These are phyloP conservation scores for Filobasidium wieringae DNA, from an alignment of 768 basidiomycete genomes.

Conservation along the genomic window DNA sequence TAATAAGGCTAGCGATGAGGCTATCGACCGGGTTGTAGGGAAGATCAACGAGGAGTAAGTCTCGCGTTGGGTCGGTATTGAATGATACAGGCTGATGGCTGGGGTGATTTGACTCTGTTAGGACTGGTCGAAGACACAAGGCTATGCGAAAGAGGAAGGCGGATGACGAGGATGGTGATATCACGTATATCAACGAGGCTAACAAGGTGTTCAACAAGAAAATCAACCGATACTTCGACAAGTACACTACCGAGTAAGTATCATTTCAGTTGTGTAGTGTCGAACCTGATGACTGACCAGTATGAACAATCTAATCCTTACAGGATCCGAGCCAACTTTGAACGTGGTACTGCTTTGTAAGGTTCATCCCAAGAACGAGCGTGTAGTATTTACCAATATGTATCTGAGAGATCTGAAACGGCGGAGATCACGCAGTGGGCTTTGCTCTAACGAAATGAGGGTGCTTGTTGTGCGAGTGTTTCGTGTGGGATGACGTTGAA, in stretches of 20 bases:
- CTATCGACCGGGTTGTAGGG: slow-evolving; percentile 76
- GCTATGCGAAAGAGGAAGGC: slow-evolving; percentile 61
- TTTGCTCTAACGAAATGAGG: no score
- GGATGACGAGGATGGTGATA: slow-evolving; percentile 88
- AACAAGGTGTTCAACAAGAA: slow-evolving; percentile 98
- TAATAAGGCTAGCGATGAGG: slow-evolving; percentile 88
- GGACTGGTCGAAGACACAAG: slow-evolving; percentile 66
- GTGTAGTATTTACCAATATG: no score
- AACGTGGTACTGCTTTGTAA: slow-evolving; percentile 84
- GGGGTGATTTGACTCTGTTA: slow-evolving; percentile 32
- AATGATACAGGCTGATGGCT: not conserved
- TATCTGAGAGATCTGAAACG: no score
- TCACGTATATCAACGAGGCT: slow-evolving; percentile 98
- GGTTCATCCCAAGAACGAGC: no score
- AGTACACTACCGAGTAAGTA: slow-evolving; percentile 69
- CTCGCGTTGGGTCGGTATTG: not conserved
- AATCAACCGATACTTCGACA: slow-evolving; percentile 93
- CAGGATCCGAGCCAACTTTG: slow-evolving; percentile 84
- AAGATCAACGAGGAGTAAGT: slow-evolving; percentile 91
- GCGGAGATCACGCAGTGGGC: no score
- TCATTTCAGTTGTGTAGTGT: not conserved
- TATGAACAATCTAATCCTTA: not conserved
- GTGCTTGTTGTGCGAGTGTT: no score
- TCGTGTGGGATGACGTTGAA: no score
- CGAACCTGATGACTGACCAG: not conserved